phyloP scores from a whole-genome alignment of 768 basidiomycete genomes.

The Bullera alba region DNA sequence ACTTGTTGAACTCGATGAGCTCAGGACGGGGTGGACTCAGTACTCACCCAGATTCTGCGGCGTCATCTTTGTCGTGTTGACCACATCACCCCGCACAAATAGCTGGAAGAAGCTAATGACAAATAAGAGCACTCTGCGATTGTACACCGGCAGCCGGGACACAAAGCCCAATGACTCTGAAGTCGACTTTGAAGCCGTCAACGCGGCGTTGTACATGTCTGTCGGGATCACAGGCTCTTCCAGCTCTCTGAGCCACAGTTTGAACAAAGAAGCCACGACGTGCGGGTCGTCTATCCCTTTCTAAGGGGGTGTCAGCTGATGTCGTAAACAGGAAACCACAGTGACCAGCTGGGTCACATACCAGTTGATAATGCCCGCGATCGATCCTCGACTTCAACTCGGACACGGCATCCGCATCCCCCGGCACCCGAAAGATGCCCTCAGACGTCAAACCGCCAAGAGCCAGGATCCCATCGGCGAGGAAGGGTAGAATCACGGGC shows the following conservation, averaged over 20 bases:
- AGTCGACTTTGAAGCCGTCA: constrained; percentile 58
- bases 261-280: constrained; percentile 79
- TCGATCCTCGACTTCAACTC: constrained; percentile 85
- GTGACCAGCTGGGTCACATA: constrained; percentile 38
- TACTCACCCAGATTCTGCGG: constrained; percentile 60
- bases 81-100: constrained; percentile 71
- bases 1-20: neutral
- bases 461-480: constrained; percentile 83
- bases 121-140: constrained; percentile 77
- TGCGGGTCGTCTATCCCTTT: constrained; percentile 75
- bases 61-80: constrained; percentile 65
- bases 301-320: constrained; percentile 9
- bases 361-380: constrained; percentile 80
- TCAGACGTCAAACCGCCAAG: constrained; percentile 76
- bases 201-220: constrained; percentile 85
- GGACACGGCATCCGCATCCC: constrained; percentile 79
- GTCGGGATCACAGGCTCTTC: constrained; percentile 86
- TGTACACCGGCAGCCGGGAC: constrained; percentile 70
- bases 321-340: neutral
- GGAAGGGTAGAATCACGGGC: constrained; percentile 88
- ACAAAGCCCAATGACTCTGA: constrained; percentile 67
- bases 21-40: neutral
- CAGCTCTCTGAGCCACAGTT: constrained; percentile 88
- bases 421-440: constrained; percentile 89
- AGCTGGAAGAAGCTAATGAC: constrained; percentile 84